Evolutionary conservation across 768 basidiomycete genomes (phyloP).

Genomic region (Collybia sordida): DNA sequence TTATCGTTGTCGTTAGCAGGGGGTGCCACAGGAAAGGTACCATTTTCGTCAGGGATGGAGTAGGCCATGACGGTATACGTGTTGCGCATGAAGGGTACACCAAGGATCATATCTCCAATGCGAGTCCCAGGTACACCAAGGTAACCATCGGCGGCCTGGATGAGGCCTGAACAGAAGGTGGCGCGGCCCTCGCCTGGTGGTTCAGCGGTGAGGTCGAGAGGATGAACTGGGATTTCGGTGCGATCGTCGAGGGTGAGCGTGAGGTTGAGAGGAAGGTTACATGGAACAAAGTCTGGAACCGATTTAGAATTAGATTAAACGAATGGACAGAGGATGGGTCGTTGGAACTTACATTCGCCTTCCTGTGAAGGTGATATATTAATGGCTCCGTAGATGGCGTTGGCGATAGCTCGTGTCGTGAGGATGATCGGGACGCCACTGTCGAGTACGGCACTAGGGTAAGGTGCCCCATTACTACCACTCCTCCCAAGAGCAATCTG

Average conservation of each 20-base stretch:
- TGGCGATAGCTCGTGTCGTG: slow-evolving; percentile 57
- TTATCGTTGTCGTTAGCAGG: neutral
- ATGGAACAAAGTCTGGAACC: slow-evolving; percentile 73
- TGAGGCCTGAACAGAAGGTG: slow-evolving; percentile 60
- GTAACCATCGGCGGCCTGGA: slow-evolving; percentile 52
- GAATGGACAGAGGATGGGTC: slow-evolving; percentile 1
- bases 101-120: slow-evolving; percentile 73
- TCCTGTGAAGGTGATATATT: slow-evolving; percentile 58
- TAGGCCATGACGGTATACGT: slow-evolving; percentile 79
- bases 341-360: slow-evolving; percentile 55
- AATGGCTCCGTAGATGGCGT: slow-evolving; percentile 77
- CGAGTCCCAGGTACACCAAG: slow-evolving; percentile 33
- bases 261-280: slow-evolving; percentile 68
- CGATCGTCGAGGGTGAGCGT: slow-evolving; percentile 64
- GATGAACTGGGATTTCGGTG: slow-evolving; percentile 61
- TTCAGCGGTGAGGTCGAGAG: slow-evolving; percentile 66
- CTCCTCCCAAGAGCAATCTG: slow-evolving; percentile 41
- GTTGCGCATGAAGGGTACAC: slow-evolving; percentile 76
- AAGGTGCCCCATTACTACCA: slow-evolving; percentile 34
- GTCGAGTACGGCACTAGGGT: slow-evolving; percentile 71
- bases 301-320: neutral
- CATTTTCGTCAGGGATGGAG: slow-evolving; percentile 41
- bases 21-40: slow-evolving; percentile 35
- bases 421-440: slow-evolving; percentile 70
- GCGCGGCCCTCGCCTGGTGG: slow-evolving; percentile 42